These are phyloP conservation scores for Marchantia paleacea DNA, from an alignment of 225 moss, liverwort and hornwort species.

Conservation along the genomic window DNA sequence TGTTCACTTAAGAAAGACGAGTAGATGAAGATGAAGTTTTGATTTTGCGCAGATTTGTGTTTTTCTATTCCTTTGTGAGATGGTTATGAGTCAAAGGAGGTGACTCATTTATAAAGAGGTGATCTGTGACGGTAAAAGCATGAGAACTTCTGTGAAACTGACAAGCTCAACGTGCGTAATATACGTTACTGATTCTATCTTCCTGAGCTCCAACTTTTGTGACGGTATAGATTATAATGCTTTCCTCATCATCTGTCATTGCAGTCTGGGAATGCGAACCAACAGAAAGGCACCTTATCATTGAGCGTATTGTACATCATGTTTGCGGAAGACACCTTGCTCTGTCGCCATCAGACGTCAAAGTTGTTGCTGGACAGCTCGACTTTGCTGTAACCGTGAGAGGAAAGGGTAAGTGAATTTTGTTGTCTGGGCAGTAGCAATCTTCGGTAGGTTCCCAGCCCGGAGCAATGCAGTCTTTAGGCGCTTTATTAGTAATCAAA, in stretches of 20 bases:
- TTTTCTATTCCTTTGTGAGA: not conserved
- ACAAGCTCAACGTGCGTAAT: not conserved
- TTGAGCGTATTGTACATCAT: constrained; percentile 66
- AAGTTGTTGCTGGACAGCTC: constrained; percentile 76
- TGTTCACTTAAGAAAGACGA: too few relatives aligned
- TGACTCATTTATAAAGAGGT: too few relatives aligned
- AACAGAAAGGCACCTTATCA: constrained; percentile 81
- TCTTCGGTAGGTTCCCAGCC: too few relatives aligned
- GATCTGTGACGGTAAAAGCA: not conserved
- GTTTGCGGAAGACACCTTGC: constrained; percentile 61
- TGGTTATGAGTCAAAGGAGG: too few relatives aligned
- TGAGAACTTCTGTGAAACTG: not conserved
- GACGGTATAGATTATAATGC: not conserved
- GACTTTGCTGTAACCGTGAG: constrained; percentile 74
- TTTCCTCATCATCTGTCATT: not conserved
- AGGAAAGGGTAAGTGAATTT: constrained; percentile 54
- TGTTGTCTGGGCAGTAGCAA: not conserved
- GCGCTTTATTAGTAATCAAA: too few relatives aligned
- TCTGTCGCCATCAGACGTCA: constrained; percentile 46
- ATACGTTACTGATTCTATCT: not conserved
- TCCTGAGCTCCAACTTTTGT: not conserved
- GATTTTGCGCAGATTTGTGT: not conserved
- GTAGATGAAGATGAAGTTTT: too few relatives aligned
- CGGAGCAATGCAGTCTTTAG: too few relatives aligned
- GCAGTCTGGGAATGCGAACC: constrained; percentile 92